Conservation (phyloP, 2,329 filamentous ascomycete species). For the Colletotrichum musicola region DNA sequence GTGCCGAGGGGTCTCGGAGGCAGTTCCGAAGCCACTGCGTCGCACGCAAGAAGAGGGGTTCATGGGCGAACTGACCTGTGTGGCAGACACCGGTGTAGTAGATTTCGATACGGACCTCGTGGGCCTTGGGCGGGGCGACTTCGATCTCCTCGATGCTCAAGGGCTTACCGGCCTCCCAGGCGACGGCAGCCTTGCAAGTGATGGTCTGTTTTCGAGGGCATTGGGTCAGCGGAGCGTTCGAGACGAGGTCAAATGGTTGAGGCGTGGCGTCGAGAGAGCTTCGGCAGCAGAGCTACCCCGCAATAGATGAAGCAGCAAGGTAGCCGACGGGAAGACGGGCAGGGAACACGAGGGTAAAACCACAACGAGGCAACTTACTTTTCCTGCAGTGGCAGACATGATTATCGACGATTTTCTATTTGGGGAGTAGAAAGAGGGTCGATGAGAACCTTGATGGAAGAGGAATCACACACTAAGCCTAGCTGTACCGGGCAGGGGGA, state of each 20-base stretch:
- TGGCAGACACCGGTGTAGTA: slow-evolving; percentile 99
- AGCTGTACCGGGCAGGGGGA: slow-evolving; percentile 31
- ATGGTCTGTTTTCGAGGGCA: slow-evolving; percentile 74
- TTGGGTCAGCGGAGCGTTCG: slow-evolving; percentile 28
- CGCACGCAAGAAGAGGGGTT: slow-evolving; percentile 40
- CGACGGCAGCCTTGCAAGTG: slow-evolving; percentile 96
- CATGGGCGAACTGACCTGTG: slow-evolving; percentile 73
- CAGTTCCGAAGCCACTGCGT: background rate
- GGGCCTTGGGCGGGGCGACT: slow-evolving; percentile 86
- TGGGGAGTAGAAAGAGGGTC: slow-evolving; percentile 15
- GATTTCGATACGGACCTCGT: slow-evolving; percentile 97
- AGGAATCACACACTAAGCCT: slow-evolving; percentile 27
- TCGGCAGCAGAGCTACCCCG: slow-evolving; percentile 35
- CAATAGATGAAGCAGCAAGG: slow-evolving; percentile 16
- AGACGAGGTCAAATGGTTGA: background rate
- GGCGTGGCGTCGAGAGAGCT: background rate
- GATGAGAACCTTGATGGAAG: slow-evolving; percentile 41
- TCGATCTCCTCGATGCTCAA: slow-evolving; percentile 92
- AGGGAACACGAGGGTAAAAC: slow-evolving; percentile 15
- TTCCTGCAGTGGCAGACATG: slow-evolving; percentile 42
- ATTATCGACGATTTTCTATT: slow-evolving; percentile 9
- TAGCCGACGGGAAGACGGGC: background rate
- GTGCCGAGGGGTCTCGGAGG: slow-evolving; percentile 1
- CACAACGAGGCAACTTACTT: slow-evolving; percentile 30
- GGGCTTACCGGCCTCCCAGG: slow-evolving; percentile 95